Conservation (phyloP, 768 basidiomycete genomes). For the Leccinum obscurum region DNA sequence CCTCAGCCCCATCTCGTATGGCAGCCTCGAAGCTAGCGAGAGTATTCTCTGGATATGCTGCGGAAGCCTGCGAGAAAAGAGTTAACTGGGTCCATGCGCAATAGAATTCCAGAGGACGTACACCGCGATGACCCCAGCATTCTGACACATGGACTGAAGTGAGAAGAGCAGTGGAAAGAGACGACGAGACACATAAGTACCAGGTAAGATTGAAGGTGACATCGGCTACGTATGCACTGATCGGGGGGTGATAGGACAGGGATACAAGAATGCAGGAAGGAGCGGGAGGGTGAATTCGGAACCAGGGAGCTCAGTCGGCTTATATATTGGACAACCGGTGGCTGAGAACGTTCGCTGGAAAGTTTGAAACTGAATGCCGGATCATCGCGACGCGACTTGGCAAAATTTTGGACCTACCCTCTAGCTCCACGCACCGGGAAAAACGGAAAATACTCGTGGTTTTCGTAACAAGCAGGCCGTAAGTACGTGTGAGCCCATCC, state of each 20-base stretch:
- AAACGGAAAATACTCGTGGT: background rate
- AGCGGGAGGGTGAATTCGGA: background rate
- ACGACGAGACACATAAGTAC: conserved; percentile 15
- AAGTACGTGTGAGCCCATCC: conserved; percentile 5
- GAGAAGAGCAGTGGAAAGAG: background rate
- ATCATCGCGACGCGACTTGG: conserved; percentile 2
- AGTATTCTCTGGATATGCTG: conserved; percentile 90
- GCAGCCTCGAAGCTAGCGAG: conserved; percentile 94
- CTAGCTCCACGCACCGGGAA: conserved; percentile 5
- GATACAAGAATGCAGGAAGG: background rate
- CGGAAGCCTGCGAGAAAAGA: conserved; percentile 66
- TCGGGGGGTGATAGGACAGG: background rate
- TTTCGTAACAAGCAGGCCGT: conserved; percentile 15
- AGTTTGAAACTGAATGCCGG: conserved; percentile 5
- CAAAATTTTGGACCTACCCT: background rate
- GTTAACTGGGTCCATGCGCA: background rate
- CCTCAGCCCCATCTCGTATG: conserved; percentile 93
- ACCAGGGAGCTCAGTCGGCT: background rate
- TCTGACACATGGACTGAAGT: conserved; percentile 39
- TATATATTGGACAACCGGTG: conserved; percentile 27
- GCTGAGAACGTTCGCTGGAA: conserved; percentile 20
- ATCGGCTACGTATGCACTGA: conserved; percentile 19
- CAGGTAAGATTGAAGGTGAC: conserved; percentile 27
- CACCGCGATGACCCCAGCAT: conserved; percentile 80
- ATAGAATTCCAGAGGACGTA: conserved; percentile 42